These are phyloP conservation scores for Tetraselmis striata DNA, from an alignment of 139 green algal genomes.

Conservation along the genomic window DNA sequence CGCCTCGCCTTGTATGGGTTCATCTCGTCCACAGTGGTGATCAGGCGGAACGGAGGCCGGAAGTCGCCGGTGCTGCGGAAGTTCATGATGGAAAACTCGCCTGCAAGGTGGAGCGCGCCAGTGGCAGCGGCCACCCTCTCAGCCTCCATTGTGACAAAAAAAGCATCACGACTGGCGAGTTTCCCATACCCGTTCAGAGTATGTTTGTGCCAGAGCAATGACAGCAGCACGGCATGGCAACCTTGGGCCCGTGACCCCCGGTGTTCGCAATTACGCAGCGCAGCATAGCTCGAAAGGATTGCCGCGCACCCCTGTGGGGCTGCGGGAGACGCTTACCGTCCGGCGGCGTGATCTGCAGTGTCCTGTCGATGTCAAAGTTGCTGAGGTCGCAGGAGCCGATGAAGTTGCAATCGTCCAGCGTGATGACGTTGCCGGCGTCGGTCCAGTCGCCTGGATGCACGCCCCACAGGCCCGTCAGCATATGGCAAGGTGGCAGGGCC, in stretches of 20 bases:
- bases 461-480: background rate
- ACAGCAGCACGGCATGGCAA: too few species aligned
- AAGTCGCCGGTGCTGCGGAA: conserved; percentile 81
- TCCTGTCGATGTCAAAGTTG: conserved; percentile 83
- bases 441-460: background rate
- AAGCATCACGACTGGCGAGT: too few species aligned
- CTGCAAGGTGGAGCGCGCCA: conserved; percentile 21
- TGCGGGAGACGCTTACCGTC: conserved; percentile 50
- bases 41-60: conserved; percentile 83
- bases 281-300: too few species aligned
- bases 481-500: background rate
- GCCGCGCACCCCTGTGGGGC: too few species aligned
- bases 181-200: too few species aligned
- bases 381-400: conserved; percentile 67
- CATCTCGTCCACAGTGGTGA: conserved; percentile 49
- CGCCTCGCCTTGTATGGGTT: conserved; percentile 25
- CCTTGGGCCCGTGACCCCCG: too few species aligned
- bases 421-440: conserved; percentile 28
- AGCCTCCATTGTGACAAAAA: background rate
- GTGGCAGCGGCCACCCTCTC: background rate
- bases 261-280: too few species aligned
- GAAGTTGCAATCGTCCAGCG: conserved; percentile 89
- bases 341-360: conserved; percentile 77
- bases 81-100: conserved; percentile 92
- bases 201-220: too few species aligned